Percentiles rank a stretch among this genome's conserved stretches.
phyloP scores from a whole-genome alignment of 2,329 filamentous ascomycete species.

The Chaetothyriales sp. region DNA sequence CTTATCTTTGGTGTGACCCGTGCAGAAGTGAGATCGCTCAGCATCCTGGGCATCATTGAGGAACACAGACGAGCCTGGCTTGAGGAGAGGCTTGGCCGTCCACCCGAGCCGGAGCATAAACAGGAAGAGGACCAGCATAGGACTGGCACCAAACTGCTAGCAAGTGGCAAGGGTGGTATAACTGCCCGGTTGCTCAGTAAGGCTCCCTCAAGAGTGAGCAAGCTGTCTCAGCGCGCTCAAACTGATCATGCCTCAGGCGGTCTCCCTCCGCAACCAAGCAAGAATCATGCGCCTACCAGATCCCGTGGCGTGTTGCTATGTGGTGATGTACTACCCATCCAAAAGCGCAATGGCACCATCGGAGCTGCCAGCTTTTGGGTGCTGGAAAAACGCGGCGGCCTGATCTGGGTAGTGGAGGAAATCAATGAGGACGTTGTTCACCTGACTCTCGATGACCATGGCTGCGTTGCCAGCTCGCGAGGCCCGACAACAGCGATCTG shows the following conservation, averaged over 20 bases:
- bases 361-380: slow-evolving; percentile 96
- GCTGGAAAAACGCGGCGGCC: slow-evolving; percentile 82
- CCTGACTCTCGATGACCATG: slow-evolving; percentile 62
- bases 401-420: slow-evolving; percentile 97
- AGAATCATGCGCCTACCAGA: slow-evolving; percentile 55
- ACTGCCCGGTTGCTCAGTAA: slow-evolving; percentile 81
- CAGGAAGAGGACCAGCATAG: slow-evolving; percentile 8
- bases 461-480: slow-evolving; percentile 51
- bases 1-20: slow-evolving; percentile 98
- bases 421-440: slow-evolving; percentile 86
- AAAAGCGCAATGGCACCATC: slow-evolving; percentile 81
- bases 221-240: slow-evolving; percentile 32
- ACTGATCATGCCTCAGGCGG: slow-evolving; percentile 43
- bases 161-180: slow-evolving; percentile 64
- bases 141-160: slow-evolving; percentile 19
- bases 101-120: slow-evolving; percentile 37
- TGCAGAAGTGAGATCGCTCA: slow-evolving; percentile 83
- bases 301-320: slow-evolving; percentile 83
- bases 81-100: slow-evolving; percentile 55
- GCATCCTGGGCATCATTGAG: slow-evolving; percentile 87
- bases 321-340: slow-evolving; percentile 94
- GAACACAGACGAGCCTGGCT: slow-evolving; percentile 81
- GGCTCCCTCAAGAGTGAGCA: slow-evolving; percentile 44
- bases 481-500: slow-evolving; percentile 80
- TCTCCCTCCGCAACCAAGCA: slow-evolving; percentile 29